Percentiles rank a stretch among this genome's conserved stretches.
phyloP scores from a whole-genome alignment of 1,284 basidiomycete species.

The Agaricales sp. region DNA sequence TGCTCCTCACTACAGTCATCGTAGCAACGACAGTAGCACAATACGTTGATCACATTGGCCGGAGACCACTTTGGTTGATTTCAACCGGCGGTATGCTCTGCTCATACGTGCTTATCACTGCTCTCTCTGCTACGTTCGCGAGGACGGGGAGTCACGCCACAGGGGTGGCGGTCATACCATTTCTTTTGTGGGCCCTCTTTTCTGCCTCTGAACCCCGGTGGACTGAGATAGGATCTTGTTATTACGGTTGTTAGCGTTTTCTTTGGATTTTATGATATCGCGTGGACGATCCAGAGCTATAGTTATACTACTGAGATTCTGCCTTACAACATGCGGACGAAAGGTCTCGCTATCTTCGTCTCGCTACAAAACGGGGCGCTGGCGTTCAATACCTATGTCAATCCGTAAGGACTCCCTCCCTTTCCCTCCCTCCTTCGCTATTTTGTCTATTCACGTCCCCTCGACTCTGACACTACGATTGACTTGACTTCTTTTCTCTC shows the following conservation, averaged over 20 bases:
- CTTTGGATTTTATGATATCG: conserved; percentile 9
- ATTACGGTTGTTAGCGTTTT: conserved; percentile 2
- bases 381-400: conserved; percentile 1
- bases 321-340: conserved; percentile 8
- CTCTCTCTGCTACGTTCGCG: conserved; percentile 7
- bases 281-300: conserved; percentile 9
- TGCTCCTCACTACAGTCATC: background rate
- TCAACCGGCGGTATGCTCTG: conserved; percentile 8
- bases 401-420: background rate
- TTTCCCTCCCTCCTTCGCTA: background rate
- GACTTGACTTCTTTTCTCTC: no score
- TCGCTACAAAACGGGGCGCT: conserved; percentile 3
- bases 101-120: conserved; percentile 8
- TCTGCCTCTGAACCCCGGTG: no score
- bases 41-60: conserved; percentile 6
- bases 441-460: conserved; percentile 5
- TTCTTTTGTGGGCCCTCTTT: background rate
- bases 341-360: conserved; percentile 9
- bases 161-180: conserved; percentile 8
- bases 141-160: conserved; percentile 7
- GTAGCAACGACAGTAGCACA: conserved; percentile 4
- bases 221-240: no score
- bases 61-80: conserved; percentile 7
- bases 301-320: conserved; percentile 10
- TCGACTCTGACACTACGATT: background rate